These are phyloP conservation scores for Roridomyces roridus DNA, from an alignment of 768 basidiomycete genomes.

Conservation along the genomic window DNA sequence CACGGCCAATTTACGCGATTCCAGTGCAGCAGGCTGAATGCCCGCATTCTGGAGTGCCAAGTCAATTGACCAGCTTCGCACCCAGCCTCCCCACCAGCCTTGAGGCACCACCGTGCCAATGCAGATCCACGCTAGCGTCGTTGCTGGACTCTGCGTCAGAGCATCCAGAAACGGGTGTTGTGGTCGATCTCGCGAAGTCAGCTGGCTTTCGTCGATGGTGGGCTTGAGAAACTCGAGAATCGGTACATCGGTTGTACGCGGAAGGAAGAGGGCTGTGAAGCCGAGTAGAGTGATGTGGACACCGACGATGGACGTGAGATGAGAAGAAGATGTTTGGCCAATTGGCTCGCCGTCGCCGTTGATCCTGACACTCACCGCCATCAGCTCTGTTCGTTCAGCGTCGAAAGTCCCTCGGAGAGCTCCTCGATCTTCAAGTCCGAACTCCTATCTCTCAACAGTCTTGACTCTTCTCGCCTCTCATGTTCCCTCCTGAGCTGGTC, in stretches of 20 bases:
- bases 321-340: no score
- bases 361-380: no score
- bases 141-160: slow-evolving; percentile 64
- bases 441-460: no score
- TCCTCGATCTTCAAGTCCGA: no score
- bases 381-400: no score
- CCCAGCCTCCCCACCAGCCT: slow-evolving; percentile 75
- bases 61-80: slow-evolving; percentile 64
- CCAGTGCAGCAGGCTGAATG: slow-evolving; percentile 44
- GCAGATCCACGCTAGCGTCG: slow-evolving; percentile 64
- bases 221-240: slow-evolving; percentile 50
- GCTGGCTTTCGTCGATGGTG: slow-evolving; percentile 36
- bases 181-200: slow-evolving; percentile 62
- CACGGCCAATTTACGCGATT: slow-evolving; percentile 44
- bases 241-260: slow-evolving; percentile 59
- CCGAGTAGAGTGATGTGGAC: slow-evolving; percentile 70
- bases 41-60: slow-evolving; percentile 45
- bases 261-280: slow-evolving; percentile 75
- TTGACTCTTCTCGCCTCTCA: no score
- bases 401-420: no score
- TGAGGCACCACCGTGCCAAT: slow-evolving; percentile 61
- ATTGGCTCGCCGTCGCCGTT: no score
- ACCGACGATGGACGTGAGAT: slow-evolving; percentile 68
- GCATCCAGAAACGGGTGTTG: slow-evolving; percentile 74
- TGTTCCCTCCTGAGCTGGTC: no score